phyloP scores from a whole-genome alignment of 1,284 basidiomycete genomes.

The Pseudomicrostroma phylloplanum region DNA sequence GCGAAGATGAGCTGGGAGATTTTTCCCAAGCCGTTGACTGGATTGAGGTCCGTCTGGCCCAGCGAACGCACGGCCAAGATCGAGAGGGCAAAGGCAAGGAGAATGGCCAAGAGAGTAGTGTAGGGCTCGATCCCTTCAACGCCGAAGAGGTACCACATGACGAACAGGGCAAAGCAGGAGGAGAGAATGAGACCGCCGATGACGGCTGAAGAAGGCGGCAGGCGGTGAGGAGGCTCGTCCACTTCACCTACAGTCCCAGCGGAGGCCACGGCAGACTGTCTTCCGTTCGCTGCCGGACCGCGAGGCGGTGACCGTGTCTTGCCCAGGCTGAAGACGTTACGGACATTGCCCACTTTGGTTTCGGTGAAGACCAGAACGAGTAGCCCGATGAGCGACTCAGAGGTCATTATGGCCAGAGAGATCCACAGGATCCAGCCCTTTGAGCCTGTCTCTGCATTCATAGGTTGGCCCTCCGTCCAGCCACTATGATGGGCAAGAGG shows the following conservation, averaged over 20 bases:
- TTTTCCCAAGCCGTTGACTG: slow-evolving; percentile 82
- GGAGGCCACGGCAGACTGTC: background rate
- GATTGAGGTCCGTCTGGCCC: slow-evolving; percentile 47
- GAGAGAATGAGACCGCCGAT: slow-evolving; percentile 63
- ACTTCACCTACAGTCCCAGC: slow-evolving; percentile 55
- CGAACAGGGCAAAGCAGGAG: slow-evolving; percentile 64
- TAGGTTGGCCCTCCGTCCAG: slow-evolving; percentile 84
- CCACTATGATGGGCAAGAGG: slow-evolving; percentile 73
- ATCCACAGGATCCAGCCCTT: slow-evolving; percentile 72
- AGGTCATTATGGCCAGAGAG: slow-evolving; percentile 84
- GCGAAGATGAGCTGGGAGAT: slow-evolving; percentile 86
- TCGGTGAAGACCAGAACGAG: slow-evolving; percentile 60
- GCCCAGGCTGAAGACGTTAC: background rate
- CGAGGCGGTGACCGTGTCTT: background rate
- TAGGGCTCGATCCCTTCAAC: slow-evolving; percentile 83
- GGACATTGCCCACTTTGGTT: background rate
- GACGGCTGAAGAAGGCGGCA: slow-evolving; percentile 76
- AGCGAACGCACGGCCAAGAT: slow-evolving; percentile 60
- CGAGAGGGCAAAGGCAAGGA: slow-evolving; percentile 74
- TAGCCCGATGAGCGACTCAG: slow-evolving; percentile 79
- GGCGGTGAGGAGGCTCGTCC: slow-evolving; percentile 68
- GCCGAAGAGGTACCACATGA: slow-evolving; percentile 84
- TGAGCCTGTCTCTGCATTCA: slow-evolving; percentile 73
- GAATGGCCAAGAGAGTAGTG: slow-evolving; percentile 79
- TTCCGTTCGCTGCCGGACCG: too few relatives aligned